Base-by-base conservation (phyloP, 192 early-diverging fungal genomes). In the Spizellomyces punctatus region DNA sequence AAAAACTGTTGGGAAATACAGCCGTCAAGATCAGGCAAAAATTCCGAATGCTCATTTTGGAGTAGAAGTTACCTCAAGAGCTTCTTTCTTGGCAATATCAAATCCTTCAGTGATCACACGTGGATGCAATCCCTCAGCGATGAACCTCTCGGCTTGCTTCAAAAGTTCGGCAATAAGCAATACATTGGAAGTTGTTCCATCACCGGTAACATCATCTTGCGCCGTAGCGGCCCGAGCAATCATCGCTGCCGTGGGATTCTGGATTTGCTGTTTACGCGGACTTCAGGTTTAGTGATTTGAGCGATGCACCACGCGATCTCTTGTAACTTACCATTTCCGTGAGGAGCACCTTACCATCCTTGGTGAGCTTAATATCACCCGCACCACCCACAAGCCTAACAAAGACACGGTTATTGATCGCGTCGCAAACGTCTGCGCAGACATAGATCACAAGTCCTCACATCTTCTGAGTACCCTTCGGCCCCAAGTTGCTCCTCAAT, bases 201-300 rank as follows among this genome's bases (percentile, higher is more conserved):
- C 98, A 52, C 98, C 98, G 41, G 96, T 98, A 48, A 98, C 91
- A 73, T 99, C 98, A 83, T 99, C 98, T 82, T 99, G 98, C 36
- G 96, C 96, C 21, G 95, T 98, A 1, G 98, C 95, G n/a, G 98
- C 94, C 16, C 95, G 88, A 22, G 98, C 98, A 79, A 99, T 98
- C 98, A 99, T 99, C 66, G 93, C 92, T 22, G 98, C 98, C 5
- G 96, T 97, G 7, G 98, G 98, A 81, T 99, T 95, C 91, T 97
- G 96, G 81, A 99, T 99, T 96, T 99, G 98, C 94, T 94, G 8
- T 65, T 49, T 6, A 52, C 16, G 17, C 45, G n/a, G 21, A 46
- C n/a, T 43, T 46, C 41, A 12, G 10, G 46, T 8, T 22, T n/a
- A 21, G 16, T 62, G 19, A 8, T 10, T 46, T 36, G 19, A 62